Evolutionary conservation across 192 early-diverging fungal genomes (phyloP).

Genomic region (Linnemannia schmuckeri): DNA sequence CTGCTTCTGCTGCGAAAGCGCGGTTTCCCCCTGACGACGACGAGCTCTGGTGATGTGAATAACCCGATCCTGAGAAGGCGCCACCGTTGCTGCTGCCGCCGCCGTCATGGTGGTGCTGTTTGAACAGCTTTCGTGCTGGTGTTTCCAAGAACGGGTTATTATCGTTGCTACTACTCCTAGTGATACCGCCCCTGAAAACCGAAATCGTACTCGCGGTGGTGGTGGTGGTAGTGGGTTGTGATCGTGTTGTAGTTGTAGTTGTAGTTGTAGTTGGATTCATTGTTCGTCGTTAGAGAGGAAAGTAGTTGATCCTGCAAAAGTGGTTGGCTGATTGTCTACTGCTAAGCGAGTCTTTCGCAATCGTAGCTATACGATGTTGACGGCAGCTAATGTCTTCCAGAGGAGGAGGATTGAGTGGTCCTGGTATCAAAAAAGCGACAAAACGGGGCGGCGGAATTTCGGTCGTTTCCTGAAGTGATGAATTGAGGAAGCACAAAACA

Average conservation of each 20-base stretch:
- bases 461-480: neutral
- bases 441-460: too few species aligned
- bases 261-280: neutral
- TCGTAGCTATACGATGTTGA: too few species aligned
- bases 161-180: neutral
- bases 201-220: neutral
- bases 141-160: conserved; percentile 34
- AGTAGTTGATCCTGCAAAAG: neutral
- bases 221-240: neutral
- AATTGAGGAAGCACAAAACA: neutral
- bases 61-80: too few species aligned
- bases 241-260: neutral
- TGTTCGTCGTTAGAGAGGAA: neutral
- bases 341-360: too few species aligned
- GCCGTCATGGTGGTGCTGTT: neutral
- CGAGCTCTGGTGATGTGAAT: neutral
- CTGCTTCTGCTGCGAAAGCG: neutral
- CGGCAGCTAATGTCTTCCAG: too few species aligned
- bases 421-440: too few species aligned
- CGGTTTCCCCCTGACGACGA: neutral
- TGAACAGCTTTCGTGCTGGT: conserved; percentile 31
- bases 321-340: too few species aligned
- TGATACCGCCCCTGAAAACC: neutral
- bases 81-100: too few species aligned
- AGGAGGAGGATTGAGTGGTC: too few species aligned